Base-by-base conservation (phyloP, 805 yeast species). In the Saccharomycopsis sp. region DNA sequence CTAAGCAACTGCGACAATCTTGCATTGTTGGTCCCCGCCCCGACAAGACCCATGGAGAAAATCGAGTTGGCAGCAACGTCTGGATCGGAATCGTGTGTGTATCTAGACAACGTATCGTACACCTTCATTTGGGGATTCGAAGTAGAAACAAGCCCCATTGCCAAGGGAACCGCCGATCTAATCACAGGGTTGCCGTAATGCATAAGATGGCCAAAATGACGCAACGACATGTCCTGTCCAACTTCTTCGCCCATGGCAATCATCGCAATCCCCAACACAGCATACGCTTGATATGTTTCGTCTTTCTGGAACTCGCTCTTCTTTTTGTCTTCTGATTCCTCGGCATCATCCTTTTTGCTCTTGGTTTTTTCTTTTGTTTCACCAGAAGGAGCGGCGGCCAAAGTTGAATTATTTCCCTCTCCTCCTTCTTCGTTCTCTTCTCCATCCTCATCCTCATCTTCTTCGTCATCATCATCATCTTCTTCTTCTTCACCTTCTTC, bases 21-120 rank as follows among this genome's bases (percentile, higher is more conserved):
- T 5, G 99, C 98, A 59, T 92, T 92, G 63, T 92, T 89, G 21
- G 98, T 92, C 63, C 99, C 99, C 16, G 97, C 92, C 58, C 98
- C 98, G 52, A 89, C 94, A 48, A 92, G 65, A 41, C 99, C 99
- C 97, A 92, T 88, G 33, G 95, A 79, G 55, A 85, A 89, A 49
- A 92, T 87, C 16, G 98, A 87, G 58, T 88, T 92, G 59, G 80
- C 80, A 5, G 97, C 95, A 41, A 92, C 96, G 56, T 85, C 94
- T 52, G 84, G 65, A 60, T 92, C 96, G 42, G 85, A 79, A 56
- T 92, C 99, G 62, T 92, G 99, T 6, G 97, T 86, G 64, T 85
- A 87, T 59, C 98, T 76, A 4, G 97, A 88, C 50, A 92, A 69
- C 0, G 97, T 88, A 60, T 92, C 99, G 57, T 86, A 92, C 12